Evolutionary conservation across 2,329 filamentous ascomycete genomes (phyloP), one percentile per base, ranked within the genome.

Genomic region (Penicillium paneum): DNA sequence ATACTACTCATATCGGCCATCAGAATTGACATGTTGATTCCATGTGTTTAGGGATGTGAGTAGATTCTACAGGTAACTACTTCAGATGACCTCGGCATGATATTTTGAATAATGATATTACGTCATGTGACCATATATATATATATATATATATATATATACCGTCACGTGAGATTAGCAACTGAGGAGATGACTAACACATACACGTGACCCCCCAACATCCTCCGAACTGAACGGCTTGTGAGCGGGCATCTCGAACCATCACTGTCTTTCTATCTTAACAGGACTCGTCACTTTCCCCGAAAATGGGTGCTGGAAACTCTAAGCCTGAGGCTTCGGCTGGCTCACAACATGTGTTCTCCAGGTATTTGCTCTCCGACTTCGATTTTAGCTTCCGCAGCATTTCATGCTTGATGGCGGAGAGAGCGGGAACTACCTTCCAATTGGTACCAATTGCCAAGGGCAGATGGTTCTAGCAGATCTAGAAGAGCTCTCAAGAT

Each of bases 331-430:
- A 81, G 59, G 75, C 74, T 60, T 73, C 78, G 66, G 74, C 68
- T 57, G 67, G 65, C 61, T 70, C 78, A 64, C 82, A 83, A 74
- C 83, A 86, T 74, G 76, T 85, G 68, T 87, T 87, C 73, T 78
- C 80, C 48, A 78, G 83, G 83, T 86, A 70, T 21, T 44, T 52
- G 40, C 41, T 35, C 52, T 26, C 46, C 38, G 52, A 44, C 11
- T 19, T 40, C 32, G n/a, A 53, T 48, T 24, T 35, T n/a, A 56
- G 48, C 35, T 47, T 50, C 50, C 51, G 38, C 50, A 44, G 48
- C 24, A 41, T 38, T 42, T 40, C 36, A 40, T 36, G 26, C 17
- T 48, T 34, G 34, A 42, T 32, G 24, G 28, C 19, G 47, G 54
- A 48, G 42, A 42, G 39, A 62, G 56, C 48, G 51, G 56, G 38